phyloP scores from a whole-genome alignment of 176 grass and related monocot genomes.

The Saccharum spontaneum region DNA sequence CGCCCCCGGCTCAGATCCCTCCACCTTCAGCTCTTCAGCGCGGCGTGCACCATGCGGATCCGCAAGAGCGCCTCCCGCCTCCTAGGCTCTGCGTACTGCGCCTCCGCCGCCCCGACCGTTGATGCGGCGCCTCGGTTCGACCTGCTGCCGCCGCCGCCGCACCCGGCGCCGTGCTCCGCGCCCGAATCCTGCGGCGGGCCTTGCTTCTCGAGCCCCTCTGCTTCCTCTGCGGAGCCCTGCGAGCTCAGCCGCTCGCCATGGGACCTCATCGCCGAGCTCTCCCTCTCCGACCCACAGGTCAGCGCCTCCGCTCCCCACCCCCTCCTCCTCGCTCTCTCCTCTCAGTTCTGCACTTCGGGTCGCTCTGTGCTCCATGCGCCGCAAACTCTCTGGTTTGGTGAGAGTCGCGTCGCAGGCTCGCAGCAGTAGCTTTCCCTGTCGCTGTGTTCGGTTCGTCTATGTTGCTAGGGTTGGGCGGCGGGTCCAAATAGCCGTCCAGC shows the following conservation, averaged over 20 bases:
- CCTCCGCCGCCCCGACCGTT: neutral
- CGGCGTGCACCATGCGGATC: constrained; percentile 37
- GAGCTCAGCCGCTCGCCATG: constrained; percentile 41
- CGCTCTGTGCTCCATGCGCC: neutral
- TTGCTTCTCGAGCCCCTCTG: neutral
- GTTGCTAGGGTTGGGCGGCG: constrained; percentile 33
- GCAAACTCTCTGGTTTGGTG: neutral
- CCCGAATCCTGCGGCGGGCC: neutral
- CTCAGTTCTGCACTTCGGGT: neutral
- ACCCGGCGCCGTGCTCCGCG: neutral
- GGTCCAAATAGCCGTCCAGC: neutral
- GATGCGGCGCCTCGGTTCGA: neutral
- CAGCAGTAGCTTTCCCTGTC: neutral
- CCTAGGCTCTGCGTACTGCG: constrained; percentile 15
- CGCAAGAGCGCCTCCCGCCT: constrained; percentile 42
- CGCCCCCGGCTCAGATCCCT: constrained; percentile 17
- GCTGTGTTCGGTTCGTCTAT: neutral
- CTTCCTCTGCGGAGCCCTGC: constrained; percentile 14
- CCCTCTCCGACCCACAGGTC: constrained; percentile 27
- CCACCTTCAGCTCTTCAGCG: neutral
- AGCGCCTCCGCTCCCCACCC: neutral
- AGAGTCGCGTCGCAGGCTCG: too few species aligned
- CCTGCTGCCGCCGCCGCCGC: neutral
- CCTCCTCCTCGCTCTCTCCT: neutral
- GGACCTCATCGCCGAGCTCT: constrained; percentile 43